Conservation (phyloP, 2,329 filamentous ascomycete species). For the Paecilomyces dactylethromorphus region DNA sequence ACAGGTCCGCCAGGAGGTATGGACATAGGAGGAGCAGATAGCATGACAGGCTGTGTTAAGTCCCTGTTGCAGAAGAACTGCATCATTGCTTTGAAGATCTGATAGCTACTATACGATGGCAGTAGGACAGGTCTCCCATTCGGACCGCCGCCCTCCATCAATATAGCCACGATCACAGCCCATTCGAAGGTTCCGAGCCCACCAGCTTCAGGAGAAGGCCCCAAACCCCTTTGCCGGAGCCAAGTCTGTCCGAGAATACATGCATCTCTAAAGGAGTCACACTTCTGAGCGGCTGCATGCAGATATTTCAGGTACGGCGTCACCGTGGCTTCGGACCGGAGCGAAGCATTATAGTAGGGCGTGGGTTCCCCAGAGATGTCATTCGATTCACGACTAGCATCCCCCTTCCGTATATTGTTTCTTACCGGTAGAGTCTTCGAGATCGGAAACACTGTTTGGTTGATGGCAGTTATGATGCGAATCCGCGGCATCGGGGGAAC, state of each 20-base stretch:
- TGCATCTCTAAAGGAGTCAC: constrained; percentile 70
- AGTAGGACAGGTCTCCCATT: constrained; percentile 68
- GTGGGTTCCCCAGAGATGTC: constrained; percentile 51
- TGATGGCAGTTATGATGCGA: constrained; percentile 69
- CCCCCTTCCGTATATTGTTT: constrained; percentile 60
- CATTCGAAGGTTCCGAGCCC: constrained; percentile 95
- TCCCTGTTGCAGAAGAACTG: constrained; percentile 76
- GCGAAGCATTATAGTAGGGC: constrained; percentile 80
- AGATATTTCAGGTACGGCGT: constrained; percentile 70
- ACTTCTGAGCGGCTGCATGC: constrained; percentile 61
- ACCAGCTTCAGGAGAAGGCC: constrained; percentile 60
- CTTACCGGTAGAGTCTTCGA: constrained; percentile 64
- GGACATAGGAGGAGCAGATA: constrained; percentile 20
- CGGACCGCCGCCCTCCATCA: constrained; percentile 70
- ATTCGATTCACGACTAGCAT: constrained; percentile 26
- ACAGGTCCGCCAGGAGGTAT: constrained; percentile 53
- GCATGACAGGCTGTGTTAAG: constrained; percentile 60
- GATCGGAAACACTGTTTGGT: constrained; percentile 61
- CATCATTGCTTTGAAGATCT: constrained; percentile 90
- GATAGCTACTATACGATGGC: constrained; percentile 76
- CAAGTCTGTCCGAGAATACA: constrained; percentile 82
- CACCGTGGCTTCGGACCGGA: constrained; percentile 71
- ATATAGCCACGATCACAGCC: constrained; percentile 69
- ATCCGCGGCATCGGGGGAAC: constrained; percentile 50
- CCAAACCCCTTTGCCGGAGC: constrained; percentile 81